Conservation (phyloP, 768 basidiomycete species). For the Boletus rubescentipes region DNA sequence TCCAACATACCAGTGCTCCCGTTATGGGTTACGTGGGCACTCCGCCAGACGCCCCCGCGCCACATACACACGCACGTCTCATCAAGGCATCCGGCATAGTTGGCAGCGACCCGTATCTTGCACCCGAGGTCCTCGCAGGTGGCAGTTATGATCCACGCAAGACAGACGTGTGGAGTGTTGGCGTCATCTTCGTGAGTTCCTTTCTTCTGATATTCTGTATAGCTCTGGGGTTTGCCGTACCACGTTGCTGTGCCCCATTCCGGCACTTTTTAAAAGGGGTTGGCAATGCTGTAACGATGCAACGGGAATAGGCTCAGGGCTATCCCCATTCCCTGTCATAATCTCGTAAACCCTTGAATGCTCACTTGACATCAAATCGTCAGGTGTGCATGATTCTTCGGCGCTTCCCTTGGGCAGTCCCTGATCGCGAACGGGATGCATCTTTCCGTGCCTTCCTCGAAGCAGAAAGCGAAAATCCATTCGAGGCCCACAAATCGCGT, state of each 20-base stretch:
- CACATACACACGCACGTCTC: slow-evolving; percentile 42
- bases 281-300: neutral
- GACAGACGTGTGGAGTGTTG: slow-evolving; percentile 98
- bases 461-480: slow-evolving; percentile 82
- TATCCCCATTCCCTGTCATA: slow-evolving; percentile 2
- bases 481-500: slow-evolving; percentile 30
- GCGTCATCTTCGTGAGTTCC: slow-evolving; percentile 88
- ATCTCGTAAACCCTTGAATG: slow-evolving; percentile 1
- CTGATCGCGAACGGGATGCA: slow-evolving; percentile 89
- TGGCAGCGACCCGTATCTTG: slow-evolving; percentile 97
- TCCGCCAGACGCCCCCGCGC: slow-evolving; percentile 23
- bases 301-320: neutral
- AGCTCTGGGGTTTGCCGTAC: neutral
- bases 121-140: slow-evolving; percentile 86
- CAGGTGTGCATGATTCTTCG: slow-evolving; percentile 88
- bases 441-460: slow-evolving; percentile 90
- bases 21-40: slow-evolving; percentile 21
- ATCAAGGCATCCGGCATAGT: slow-evolving; percentile 86
- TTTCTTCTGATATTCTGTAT: neutral
- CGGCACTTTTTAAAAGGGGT: neutral
- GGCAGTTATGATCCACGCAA: slow-evolving; percentile 92
- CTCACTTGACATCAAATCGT: slow-evolving; percentile 7
- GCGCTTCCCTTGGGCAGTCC: slow-evolving; percentile 98
- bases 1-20: neutral
- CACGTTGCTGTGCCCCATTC: slow-evolving; percentile 1